A percentile compares a stretch with the other conserved stretches of the same genome.
Conservation (phyloP, 139 green algal genomes). For the Closterium sp. region DNA sequence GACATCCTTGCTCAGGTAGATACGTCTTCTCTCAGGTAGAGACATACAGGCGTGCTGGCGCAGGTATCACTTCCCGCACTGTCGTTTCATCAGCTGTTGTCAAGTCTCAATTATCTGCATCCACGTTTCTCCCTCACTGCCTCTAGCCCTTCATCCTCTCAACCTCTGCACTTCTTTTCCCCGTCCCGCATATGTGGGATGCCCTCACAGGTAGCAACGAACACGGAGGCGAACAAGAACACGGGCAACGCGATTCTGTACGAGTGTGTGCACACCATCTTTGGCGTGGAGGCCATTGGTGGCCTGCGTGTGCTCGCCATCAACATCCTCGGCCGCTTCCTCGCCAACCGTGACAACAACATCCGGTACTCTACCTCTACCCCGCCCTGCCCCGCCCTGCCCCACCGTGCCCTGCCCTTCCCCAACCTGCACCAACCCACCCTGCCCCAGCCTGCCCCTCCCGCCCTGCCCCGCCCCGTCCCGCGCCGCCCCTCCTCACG, state of each 20-base stretch:
- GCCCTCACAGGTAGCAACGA: slow-evolving; percentile 73
- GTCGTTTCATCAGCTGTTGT: not conserved
- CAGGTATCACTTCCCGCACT: no score
- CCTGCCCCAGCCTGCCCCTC: no score
- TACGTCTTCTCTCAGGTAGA: no score
- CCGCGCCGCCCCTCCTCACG: no score
- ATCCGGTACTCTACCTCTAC: slow-evolving; percentile 16
- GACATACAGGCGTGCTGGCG: no score
- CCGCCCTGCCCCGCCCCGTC: no score
- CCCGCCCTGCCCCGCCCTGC: no score
- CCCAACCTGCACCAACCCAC: no score
- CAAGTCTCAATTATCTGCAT: no score
- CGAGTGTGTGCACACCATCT: slow-evolving; percentile 91
- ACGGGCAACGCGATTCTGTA: slow-evolving; percentile 95
- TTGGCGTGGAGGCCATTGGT: slow-evolving; percentile 85
- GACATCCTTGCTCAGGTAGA: slow-evolving; percentile 89
- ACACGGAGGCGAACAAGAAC: slow-evolving; percentile 80
- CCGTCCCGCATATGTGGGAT: not conserved
- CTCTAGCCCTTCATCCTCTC: slow-evolving; percentile 44
- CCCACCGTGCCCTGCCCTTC: no score
- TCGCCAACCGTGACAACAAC: slow-evolving; percentile 69
- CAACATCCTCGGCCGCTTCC: slow-evolving; percentile 93
- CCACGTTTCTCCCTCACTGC: not conserved
- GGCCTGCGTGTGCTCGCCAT: slow-evolving; percentile 92
- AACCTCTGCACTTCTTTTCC: slow-evolving; percentile 49